Evolutionary conservation across 441 rosid genomes (phyloP).

Genomic region (Populus hybrid): DNA sequence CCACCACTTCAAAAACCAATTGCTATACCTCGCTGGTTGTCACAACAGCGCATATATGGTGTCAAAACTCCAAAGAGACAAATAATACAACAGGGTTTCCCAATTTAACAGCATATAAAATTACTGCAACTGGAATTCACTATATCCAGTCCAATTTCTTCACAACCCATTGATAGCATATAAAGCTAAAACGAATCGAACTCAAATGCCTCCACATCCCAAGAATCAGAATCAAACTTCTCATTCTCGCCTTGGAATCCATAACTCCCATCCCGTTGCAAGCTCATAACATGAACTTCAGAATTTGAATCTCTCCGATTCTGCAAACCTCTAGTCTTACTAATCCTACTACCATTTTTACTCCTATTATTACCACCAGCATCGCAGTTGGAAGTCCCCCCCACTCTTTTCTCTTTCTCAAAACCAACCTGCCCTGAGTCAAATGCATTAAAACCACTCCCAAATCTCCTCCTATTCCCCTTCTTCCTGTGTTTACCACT

Average conservation of each 20-base stretch:
- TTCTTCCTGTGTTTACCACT: slow-evolving; percentile 27
- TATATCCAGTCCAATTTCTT: not conserved
- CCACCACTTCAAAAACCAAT: not conserved
- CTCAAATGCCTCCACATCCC: not conserved
- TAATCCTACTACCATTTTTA: not conserved
- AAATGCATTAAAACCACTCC: slow-evolving; percentile 5
- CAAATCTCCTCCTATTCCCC: slow-evolving; percentile 19
- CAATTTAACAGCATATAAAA: not conserved
- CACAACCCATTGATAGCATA: not conserved
- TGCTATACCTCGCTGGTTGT: not conserved
- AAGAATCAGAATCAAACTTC: not conserved
- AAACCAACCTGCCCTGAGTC: slow-evolving; percentile 18
- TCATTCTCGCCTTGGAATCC: not conserved
- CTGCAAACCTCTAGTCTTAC: not conserved
- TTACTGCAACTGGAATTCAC: not conserved
- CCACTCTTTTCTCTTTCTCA: slow-evolving; percentile 27
- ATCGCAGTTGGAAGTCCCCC: not conserved
- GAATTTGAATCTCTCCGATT: slow-evolving; percentile 12
- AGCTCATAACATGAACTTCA: slow-evolving; percentile 32
- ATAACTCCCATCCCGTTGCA: slow-evolving; percentile 11
- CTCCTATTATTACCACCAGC: slow-evolving; percentile 7
- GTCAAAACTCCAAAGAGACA: not conserved
- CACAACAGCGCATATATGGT: not conserved
- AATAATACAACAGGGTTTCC: not conserved
- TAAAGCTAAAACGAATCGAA: not conserved